Conservation (phyloP, 2,329 filamentous ascomycete genomes). For the Calonectria naviculata region DNA sequence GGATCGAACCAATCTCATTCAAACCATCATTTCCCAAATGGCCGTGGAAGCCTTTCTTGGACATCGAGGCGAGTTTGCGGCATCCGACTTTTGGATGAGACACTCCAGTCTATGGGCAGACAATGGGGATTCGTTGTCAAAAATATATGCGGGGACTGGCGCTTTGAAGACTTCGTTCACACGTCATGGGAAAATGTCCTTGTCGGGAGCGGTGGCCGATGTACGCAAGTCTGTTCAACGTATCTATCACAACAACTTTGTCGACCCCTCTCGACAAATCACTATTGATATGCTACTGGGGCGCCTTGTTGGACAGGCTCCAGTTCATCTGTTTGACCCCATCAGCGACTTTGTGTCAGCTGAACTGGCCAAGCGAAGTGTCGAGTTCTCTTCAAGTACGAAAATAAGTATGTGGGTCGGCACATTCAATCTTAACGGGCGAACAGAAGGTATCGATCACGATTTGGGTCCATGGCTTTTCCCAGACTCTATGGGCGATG, state of each 20-base stretch:
- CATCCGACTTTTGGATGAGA: constrained; percentile 88
- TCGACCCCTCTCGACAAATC: constrained; percentile 91
- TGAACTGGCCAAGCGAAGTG: constrained; percentile 75
- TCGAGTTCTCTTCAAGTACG: constrained; percentile 81
- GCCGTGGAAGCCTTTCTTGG: constrained; percentile 85
- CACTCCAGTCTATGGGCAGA: constrained; percentile 97
- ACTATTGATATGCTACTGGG: constrained; percentile 95
- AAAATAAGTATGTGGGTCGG: constrained; percentile 85
- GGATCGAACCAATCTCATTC: constrained; percentile 94
- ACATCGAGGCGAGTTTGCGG: constrained; percentile 76
- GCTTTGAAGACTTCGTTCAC: constrained; percentile 97
- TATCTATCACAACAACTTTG: constrained; percentile 97
- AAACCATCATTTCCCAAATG: constrained; percentile 96
- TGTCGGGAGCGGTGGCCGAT: constrained; percentile 94
- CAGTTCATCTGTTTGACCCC: constrained; percentile 91
- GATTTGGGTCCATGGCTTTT: constrained; percentile 91
- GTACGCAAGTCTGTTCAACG: constrained; percentile 93
- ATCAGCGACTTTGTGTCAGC: constrained; percentile 89
- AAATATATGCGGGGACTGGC: constrained; percentile 96
- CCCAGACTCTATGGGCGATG: constrained; percentile 65
- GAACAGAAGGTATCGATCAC: constrained; percentile 79
- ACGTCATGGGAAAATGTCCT: constrained; percentile 92
- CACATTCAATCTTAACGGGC: constrained; percentile 95
- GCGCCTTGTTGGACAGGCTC: constrained; percentile 82
- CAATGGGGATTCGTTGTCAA: constrained; percentile 92